phyloP scores from a whole-genome alignment of 1,284 basidiomycete species.

The Sporisorium exsertum region DNA sequence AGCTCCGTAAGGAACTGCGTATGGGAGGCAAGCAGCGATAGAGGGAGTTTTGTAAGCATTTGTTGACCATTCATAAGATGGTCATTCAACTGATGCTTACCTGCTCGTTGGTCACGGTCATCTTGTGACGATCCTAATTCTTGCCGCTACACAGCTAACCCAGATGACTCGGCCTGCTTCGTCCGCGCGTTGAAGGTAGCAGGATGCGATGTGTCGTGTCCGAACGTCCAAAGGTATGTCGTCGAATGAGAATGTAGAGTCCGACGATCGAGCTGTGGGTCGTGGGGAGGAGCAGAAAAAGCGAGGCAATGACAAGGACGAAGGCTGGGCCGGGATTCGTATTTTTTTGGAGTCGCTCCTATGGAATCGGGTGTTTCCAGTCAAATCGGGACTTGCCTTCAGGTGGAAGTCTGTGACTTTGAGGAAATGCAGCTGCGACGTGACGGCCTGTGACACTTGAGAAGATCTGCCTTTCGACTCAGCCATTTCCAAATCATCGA shows the following conservation, averaged over 20 bases:
- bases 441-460: slow-evolving; percentile 8
- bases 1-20: slow-evolving; percentile 59
- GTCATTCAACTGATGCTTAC: slow-evolving; percentile 15
- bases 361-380: slow-evolving; percentile 14
- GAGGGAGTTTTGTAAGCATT: neutral
- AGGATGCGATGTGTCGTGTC: neutral
- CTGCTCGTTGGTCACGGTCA: slow-evolving; percentile 40
- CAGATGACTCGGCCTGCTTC: neutral
- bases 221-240: neutral
- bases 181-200: neutral
- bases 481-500: neutral
- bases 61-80: too few relatives aligned
- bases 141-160: neutral
- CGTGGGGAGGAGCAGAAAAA: neutral
- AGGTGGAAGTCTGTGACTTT: neutral
- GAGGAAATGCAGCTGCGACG: slow-evolving; percentile 6
- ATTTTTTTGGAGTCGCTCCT: slow-evolving; percentile 12
- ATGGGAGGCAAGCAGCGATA: neutral
- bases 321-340: slow-evolving; percentile 2
- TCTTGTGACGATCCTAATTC: neutral
- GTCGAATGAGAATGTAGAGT: too few relatives aligned
- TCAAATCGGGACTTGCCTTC: neutral
- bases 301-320: neutral
- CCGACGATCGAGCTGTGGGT: neutral
- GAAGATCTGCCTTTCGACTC: slow-evolving; percentile 11